Conservation (phyloP, 108 stramenopile genomes). For the Skeletonema grethae region DNA sequence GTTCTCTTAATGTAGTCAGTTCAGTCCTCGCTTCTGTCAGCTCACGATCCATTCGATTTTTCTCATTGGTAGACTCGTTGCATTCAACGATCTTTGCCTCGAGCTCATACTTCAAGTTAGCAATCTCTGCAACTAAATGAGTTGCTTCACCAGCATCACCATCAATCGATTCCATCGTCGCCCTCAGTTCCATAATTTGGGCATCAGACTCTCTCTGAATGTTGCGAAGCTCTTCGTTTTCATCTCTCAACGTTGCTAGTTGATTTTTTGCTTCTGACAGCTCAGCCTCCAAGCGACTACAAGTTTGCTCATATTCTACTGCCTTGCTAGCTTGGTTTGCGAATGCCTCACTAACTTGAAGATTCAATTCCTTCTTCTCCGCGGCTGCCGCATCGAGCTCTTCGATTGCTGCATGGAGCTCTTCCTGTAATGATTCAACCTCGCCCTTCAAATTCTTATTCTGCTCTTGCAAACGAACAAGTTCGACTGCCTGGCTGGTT, state of each 20-base stretch:
- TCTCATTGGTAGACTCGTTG: constrained; percentile 10
- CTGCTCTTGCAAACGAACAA: constrained; percentile 12
- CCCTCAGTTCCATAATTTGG: constrained; percentile 32
- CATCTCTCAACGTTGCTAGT: constrained; percentile 25
- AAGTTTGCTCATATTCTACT: neutral
- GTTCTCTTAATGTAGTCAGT: neutral
- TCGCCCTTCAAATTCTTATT: neutral
- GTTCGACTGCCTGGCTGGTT: neutral
- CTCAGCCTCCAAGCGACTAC: constrained; percentile 13
- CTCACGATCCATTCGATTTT: neutral
- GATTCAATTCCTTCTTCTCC: neutral
- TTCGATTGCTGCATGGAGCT: neutral
- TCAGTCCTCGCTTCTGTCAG: neutral
- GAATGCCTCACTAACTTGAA: neutral
- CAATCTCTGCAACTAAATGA: constrained; percentile 38
- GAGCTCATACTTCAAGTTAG: constrained; percentile 39
- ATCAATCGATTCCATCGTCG: constrained; percentile 34
- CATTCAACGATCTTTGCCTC: constrained; percentile 25
- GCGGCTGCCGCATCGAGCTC: neutral
- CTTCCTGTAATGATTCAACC: constrained; percentile 26
- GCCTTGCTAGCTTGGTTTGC: constrained; percentile 9
- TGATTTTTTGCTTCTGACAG: constrained; percentile 16
- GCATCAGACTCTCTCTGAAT: constrained; percentile 19
- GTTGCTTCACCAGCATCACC: constrained; percentile 22
- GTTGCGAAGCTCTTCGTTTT: constrained; percentile 31